These are phyloP conservation scores for Thraustochytrium sp. DNA, from an alignment of 352 stramenopile genomes.

Conservation along the genomic window DNA sequence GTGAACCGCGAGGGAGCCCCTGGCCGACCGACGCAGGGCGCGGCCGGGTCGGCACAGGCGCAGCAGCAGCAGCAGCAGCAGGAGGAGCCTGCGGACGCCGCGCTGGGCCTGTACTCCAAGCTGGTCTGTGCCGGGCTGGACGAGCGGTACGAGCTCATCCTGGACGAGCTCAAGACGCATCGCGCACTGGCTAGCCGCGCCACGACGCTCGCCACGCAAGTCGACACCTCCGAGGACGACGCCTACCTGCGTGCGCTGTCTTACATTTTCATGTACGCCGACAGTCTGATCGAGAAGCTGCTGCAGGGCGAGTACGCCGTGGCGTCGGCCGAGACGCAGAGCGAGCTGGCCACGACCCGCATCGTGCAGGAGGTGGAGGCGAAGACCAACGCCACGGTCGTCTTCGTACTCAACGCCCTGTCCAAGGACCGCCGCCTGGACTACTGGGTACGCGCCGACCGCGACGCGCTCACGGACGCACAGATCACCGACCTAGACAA, in stretches of 20 bases:
- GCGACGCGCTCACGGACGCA: background rate
- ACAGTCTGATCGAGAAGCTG: conserved; percentile 38
- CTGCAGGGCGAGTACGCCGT: conserved; percentile 26
- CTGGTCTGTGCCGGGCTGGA: conserved; percentile 12
- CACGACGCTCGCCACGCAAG: background rate
- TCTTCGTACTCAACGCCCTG: conserved; percentile 21
- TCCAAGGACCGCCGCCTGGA: background rate
- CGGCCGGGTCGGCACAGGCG: too few relatives aligned
- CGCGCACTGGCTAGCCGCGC: background rate
- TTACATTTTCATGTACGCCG: conserved; percentile 4
- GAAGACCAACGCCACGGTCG: background rate
- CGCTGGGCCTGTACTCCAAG: background rate
- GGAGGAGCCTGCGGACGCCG: background rate
- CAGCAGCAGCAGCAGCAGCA: too few relatives aligned
- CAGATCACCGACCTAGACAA: conserved; percentile 3
- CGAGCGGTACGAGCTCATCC: conserved; percentile 16
- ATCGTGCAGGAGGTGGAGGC: conserved; percentile 4
- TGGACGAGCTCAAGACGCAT: conserved; percentile 22
- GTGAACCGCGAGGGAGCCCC: background rate
- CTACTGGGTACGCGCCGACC: background rate
- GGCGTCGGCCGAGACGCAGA: background rate
- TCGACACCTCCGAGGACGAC: conserved; percentile 27
- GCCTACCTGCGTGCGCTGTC: conserved; percentile 8
- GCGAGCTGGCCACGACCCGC: background rate
- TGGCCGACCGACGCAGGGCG: too few relatives aligned